Conservation (phyloP, 148 eudicot genomes). For the Cornus controversa region DNA sequence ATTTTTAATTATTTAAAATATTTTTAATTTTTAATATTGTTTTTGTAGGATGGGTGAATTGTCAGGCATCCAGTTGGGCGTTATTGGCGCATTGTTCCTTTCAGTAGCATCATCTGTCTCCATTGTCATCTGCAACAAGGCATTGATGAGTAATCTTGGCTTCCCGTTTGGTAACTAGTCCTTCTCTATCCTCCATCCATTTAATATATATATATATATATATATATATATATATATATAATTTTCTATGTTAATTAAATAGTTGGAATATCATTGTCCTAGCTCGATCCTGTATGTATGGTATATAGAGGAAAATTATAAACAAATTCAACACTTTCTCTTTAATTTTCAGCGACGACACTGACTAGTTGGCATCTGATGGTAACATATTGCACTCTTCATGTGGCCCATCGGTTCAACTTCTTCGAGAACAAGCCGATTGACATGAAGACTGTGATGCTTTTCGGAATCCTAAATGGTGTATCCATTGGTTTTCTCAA, state of each 20-base stretch:
- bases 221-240: too few species aligned
- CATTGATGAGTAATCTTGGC: slow-evolving; percentile 78
- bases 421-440: slow-evolving; percentile 77
- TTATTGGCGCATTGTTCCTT: slow-evolving; percentile 72
- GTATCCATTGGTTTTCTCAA: slow-evolving; percentile 88
- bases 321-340: too few species aligned
- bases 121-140: slow-evolving; percentile 83
- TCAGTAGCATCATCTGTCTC: slow-evolving; percentile 91
- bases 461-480: slow-evolving; percentile 83
- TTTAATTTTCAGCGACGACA: slow-evolving; percentile 93
- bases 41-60: slow-evolving; percentile 59
- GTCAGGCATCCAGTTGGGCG: slow-evolving; percentile 59
- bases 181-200: neutral
- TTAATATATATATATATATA: too few species aligned
- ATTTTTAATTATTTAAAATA: too few species aligned
- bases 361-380: slow-evolving; percentile 95
- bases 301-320: too few species aligned
- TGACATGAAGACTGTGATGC: slow-evolving; percentile 75
- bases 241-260: neutral
- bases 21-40: too few species aligned
- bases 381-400: slow-evolving; percentile 86
- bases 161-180: slow-evolving; percentile 60
- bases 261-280: neutral
- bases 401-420: slow-evolving; percentile 67
- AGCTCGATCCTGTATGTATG: too few species aligned